These are phyloP conservation scores for Sugiyamaella novakii DNA, from an alignment of 1,139 yeast species.

Conservation along the genomic window DNA sequence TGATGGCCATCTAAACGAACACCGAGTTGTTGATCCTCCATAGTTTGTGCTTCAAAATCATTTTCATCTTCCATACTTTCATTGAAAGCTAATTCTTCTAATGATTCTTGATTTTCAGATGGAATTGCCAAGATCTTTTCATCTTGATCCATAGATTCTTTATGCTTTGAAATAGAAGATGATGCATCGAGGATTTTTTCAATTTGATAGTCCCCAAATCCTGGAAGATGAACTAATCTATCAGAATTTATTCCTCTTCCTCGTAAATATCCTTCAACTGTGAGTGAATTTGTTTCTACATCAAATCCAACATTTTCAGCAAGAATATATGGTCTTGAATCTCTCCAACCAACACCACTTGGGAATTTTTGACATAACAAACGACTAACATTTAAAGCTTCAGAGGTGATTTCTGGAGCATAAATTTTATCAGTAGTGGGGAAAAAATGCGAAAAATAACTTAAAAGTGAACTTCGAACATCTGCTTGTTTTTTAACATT, in stretches of 20 bases:
- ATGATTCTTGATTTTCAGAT: slow-evolving; percentile 58
- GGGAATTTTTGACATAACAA: slow-evolving; percentile 84
- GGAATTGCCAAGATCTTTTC: slow-evolving; percentile 46
- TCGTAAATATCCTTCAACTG: slow-evolving; percentile 80
- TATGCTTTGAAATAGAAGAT: slow-evolving; percentile 22
- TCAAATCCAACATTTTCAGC: slow-evolving; percentile 64
- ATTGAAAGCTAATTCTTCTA: slow-evolving; percentile 67
- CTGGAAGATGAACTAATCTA: slow-evolving; percentile 81
- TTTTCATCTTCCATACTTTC: slow-evolving; percentile 50
- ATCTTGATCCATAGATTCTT: slow-evolving; percentile 38
- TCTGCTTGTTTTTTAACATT: slow-evolving; percentile 78
- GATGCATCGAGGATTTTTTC: slow-evolving; percentile 54
- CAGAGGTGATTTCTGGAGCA: slow-evolving; percentile 68
- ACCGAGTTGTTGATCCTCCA: slow-evolving; percentile 52
- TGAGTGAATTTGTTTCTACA: slow-evolving; percentile 48
- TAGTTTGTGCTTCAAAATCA: slow-evolving; percentile 8
- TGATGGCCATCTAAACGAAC: slow-evolving; percentile 73
- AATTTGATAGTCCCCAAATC: slow-evolving; percentile 85
- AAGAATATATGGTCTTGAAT: slow-evolving; percentile 79
- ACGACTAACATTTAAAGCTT: slow-evolving; percentile 71
- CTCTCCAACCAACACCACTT: slow-evolving; percentile 87
- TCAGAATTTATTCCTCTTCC: slow-evolving; percentile 82
- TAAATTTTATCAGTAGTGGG: slow-evolving; percentile 80
- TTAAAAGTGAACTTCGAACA: slow-evolving; percentile 74
- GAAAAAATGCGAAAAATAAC: slow-evolving; percentile 87